Conservation (phyloP, 1,284 basidiomycete species). For the Stereum hirsutum region DNA sequence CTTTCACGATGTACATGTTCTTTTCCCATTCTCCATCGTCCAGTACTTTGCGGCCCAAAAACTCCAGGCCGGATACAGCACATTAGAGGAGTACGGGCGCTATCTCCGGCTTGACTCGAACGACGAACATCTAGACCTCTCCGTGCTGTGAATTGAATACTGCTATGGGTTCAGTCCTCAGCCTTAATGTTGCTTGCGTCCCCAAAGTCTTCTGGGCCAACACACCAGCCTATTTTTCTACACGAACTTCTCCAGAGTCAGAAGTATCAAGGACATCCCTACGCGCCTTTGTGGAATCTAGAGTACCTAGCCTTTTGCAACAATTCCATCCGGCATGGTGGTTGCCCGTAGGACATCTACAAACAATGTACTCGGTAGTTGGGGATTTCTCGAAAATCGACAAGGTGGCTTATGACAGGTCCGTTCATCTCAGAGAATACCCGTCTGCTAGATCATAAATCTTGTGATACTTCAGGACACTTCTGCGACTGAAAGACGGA, state of each 20-base stretch:
- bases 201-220: constrained; percentile 27
- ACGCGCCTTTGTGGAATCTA: constrained; percentile 41
- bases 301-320: constrained; percentile 47
- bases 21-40: too few species aligned
- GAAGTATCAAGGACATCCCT: constrained; percentile 30
- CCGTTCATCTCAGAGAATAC: too few species aligned
- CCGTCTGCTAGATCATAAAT: not conserved
- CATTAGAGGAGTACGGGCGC: too few species aligned
- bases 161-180: constrained; percentile 26
- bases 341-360: constrained; percentile 62
- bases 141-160: too few species aligned
- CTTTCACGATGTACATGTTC: too few species aligned
- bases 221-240: constrained; percentile 26
- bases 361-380: constrained; percentile 61
- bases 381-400: constrained; percentile 72
- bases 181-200: constrained; percentile 11
- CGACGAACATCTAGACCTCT: too few species aligned
- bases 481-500: constrained; percentile 56
- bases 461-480: constrained; percentile 29
- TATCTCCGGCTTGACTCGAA: not conserved
- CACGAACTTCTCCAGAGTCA: constrained; percentile 28
- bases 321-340: constrained; percentile 59
- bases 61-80: too few species aligned
- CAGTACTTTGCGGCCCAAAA: too few species aligned
- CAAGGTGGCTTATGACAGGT: constrained; percentile 64